Conservation (phyloP, 805 yeast genomes). For the Hanseniaspora meyeri region DNA sequence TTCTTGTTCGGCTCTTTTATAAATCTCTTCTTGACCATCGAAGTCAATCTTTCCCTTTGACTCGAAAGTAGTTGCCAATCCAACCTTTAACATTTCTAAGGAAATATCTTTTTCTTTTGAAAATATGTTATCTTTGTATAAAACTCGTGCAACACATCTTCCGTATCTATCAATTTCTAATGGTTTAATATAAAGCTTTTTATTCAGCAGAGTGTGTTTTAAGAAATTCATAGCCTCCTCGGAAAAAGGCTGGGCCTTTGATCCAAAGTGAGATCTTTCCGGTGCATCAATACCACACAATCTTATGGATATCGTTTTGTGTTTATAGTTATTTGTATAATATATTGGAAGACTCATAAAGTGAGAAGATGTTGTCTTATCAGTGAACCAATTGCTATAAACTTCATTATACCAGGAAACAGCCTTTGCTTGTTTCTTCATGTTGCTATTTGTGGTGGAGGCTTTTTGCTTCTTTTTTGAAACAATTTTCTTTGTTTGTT, state of each 20-base stretch:
- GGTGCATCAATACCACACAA: conserved; percentile 96
- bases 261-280: conserved; percentile 87
- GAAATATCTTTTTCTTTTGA: conserved; percentile 72
- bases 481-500: neutral
- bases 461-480: neutral
- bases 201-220: conserved; percentile 49
- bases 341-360: conserved; percentile 22
- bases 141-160: conserved; percentile 70
- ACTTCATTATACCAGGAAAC: neutral
- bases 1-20: conserved; percentile 43
- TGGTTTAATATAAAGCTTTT: conserved; percentile 62
- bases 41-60: conserved; percentile 62
- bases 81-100: conserved; percentile 71
- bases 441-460: neutral
- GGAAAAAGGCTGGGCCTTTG: conserved; percentile 77
- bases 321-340: conserved; percentile 23
- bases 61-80: conserved; percentile 82
- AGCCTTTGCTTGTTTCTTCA: neutral
- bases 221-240: conserved; percentile 80
- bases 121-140: conserved; percentile 32
- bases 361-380: conserved; percentile 18
- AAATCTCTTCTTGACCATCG: conserved; percentile 58
- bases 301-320: conserved; percentile 60
- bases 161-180: conserved; percentile 77
- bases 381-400: conserved; percentile 5